Evolutionary conservation across 2,329 filamentous ascomycete species (phyloP), one percentile per base, ranked within the genome.

Genomic region (Sporothrix globosa): DNA sequence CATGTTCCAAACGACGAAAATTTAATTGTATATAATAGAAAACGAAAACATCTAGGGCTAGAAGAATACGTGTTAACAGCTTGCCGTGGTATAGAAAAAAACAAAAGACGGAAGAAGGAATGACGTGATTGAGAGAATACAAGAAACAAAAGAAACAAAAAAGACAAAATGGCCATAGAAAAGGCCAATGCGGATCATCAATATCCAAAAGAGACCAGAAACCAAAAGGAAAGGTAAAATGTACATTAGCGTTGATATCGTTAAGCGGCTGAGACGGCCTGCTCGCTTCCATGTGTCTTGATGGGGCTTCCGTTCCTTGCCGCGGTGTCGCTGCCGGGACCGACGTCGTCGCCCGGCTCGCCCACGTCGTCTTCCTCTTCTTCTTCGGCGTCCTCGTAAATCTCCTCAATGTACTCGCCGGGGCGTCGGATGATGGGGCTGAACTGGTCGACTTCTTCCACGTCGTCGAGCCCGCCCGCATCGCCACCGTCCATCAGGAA

Each of bases 381-480:
- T 14, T 65, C 44, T 10, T 52, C 69, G 14, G 41, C 79, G 30
- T 82, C 81, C 72, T 83, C 82, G 70, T 82, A 81, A 53, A 85
- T 82, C 63, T 83, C 82, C 72, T 84, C 83, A 68, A 84, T 81
- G 21, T 75, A 79, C 73, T 84, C 83, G 0, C 82, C 83, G 0
- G 82, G 81, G 0, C 81, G 77, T 2, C 78, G 77, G 56, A 82
- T 76, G 21, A 88, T 80, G 0, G 87, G 86, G 34, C 81, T 83
- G 73, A 90, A 90, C 2, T 82, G 80, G 9, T 90, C 88, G 7
- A 88, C 86, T 75, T 88, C 87, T 72, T 88, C 87, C 19, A 86
- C 74, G 2, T 86, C 84, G 41, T 70, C 58, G 3, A 53, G 10
- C 2, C 46, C 58, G 4, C n/a, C 56, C 1, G 41, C 53, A 1